These are phyloP conservation scores for Colletotrichum tofieldiae DNA, from an alignment of 2,329 filamentous ascomycete species.

Conservation along the genomic window DNA sequence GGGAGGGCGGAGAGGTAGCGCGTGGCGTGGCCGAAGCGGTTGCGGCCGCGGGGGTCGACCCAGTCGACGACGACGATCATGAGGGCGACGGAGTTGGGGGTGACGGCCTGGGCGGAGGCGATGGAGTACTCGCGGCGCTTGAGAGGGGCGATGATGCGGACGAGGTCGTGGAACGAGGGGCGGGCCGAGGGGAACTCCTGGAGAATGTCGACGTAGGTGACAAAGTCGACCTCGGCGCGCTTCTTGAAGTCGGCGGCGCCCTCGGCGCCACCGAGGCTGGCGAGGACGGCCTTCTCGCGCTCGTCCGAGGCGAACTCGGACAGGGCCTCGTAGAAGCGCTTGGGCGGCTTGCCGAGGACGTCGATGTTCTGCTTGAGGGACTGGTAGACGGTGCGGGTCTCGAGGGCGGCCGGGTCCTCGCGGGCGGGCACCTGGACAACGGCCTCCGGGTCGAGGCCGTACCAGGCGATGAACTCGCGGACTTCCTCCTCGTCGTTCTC, in stretches of 20 bases:
- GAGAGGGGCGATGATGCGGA: slow-evolving; percentile 88
- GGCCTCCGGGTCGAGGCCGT: slow-evolving; percentile 86
- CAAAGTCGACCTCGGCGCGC: slow-evolving; percentile 89
- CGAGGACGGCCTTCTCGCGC: slow-evolving; percentile 84
- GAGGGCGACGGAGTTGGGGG: slow-evolving; percentile 88
- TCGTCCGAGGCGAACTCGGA: slow-evolving; percentile 89
- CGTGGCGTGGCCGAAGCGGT: slow-evolving; percentile 93
- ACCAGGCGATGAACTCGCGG: slow-evolving; percentile 88
- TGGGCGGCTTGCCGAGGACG: slow-evolving; percentile 96
- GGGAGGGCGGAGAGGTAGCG: slow-evolving; percentile 86
- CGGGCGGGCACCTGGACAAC: slow-evolving; percentile 93
- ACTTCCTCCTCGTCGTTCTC: slow-evolving; percentile 90
- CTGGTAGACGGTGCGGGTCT: slow-evolving; percentile 95
- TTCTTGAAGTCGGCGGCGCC: slow-evolving; percentile 94
- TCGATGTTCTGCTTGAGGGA: slow-evolving; percentile 93
- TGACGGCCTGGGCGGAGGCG: slow-evolving; percentile 95
- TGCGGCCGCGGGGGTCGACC: slow-evolving; percentile 89
- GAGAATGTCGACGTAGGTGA: slow-evolving; percentile 92
- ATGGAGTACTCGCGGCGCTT: slow-evolving; percentile 99
- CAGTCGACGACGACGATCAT: slow-evolving; percentile 99
- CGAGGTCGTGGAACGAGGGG: slow-evolving; percentile 89
- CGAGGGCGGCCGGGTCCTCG: slow-evolving; percentile 80
- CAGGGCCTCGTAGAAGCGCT: slow-evolving; percentile 96
- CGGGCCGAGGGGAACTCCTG: slow-evolving; percentile 92
- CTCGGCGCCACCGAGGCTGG: slow-evolving; percentile 81